phyloP scores from a whole-genome alignment of 352 stramenopile species.

The Globisporangium cylindrosporum region DNA sequence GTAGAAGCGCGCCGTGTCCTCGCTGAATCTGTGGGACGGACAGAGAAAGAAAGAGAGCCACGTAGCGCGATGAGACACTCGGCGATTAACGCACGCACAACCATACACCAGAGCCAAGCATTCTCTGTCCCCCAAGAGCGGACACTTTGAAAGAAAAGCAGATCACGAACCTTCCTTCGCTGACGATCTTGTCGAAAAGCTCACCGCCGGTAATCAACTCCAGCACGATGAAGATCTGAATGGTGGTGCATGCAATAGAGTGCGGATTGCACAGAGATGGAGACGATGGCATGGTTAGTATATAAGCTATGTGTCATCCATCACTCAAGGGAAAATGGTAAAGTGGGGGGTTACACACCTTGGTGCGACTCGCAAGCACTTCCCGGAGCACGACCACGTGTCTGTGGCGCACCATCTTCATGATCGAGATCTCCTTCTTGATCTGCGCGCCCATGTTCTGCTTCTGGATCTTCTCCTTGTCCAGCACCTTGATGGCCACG shows the following conservation, averaged over 20 bases:
- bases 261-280: neutral
- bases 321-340: neutral
- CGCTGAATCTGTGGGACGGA: conserved; percentile 79
- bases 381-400: conserved; percentile 88
- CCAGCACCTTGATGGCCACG: conserved; percentile 97
- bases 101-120: neutral
- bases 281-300: neutral
- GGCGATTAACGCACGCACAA: neutral
- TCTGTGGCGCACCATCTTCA: conserved; percentile 95
- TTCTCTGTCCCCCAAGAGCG: neutral
- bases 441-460: conserved; percentile 98
- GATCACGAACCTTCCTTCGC: conserved; percentile 71
- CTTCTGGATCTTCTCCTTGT: conserved; percentile 98
- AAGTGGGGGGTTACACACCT: conserved; percentile 58
- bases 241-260: conserved; percentile 1
- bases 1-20: conserved; percentile 97
- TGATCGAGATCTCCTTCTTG: conserved; percentile 99
- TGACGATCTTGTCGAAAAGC: conserved; percentile 97
- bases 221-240: conserved; percentile 95
- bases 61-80: conserved; percentile 15
- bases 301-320: neutral
- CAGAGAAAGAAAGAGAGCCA: conserved; percentile 13
- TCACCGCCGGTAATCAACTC: conserved; percentile 90
- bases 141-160: neutral
- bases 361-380: conserved; percentile 92